Evolutionary conservation across 2,329 filamentous ascomycete genomes (phyloP).

Genomic region (Eutypa lata): DNA sequence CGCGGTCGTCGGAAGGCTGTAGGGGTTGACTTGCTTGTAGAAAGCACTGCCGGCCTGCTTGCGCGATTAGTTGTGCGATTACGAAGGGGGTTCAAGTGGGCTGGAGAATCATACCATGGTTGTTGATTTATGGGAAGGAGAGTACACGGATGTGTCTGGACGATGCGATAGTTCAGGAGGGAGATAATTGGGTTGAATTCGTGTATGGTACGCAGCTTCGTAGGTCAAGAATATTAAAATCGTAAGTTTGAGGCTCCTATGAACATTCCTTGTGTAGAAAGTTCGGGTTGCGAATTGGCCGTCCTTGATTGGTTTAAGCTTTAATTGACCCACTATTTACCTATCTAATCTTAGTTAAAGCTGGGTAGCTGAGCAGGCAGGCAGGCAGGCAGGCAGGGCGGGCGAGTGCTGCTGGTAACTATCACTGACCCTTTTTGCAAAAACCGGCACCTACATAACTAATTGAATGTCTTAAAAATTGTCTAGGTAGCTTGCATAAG

Average conservation of each 20-base stretch:
- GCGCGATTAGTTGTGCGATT: constrained; percentile 29
- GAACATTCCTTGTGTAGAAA: constrained; percentile 10
- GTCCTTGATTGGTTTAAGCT: constrained; percentile 34
- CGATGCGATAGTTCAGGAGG: background rate
- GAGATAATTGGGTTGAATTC: constrained; percentile 2
- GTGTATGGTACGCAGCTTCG: constrained; percentile 3
- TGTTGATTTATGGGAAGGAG: constrained; percentile 4
- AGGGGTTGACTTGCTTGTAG: constrained; percentile 53
- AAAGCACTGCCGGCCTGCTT: constrained; percentile 44
- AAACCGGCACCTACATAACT: background rate
- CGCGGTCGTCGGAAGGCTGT: constrained; percentile 12
- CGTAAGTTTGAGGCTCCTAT: constrained; percentile 7
- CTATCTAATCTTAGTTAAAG: background rate
- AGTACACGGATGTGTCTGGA: background rate
- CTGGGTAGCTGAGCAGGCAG: background rate
- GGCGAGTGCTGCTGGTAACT: too few relatives aligned
- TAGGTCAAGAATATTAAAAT: background rate
- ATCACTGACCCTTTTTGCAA: too few relatives aligned
- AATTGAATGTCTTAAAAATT: too few relatives aligned
- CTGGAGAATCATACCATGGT: constrained; percentile 51
- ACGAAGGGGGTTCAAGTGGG: constrained; percentile 4
- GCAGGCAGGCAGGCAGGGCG: background rate
- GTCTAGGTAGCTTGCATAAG: too few relatives aligned
- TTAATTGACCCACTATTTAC: constrained; percentile 10
- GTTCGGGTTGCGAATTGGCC: constrained; percentile 21